Evolutionary conservation across 768 basidiomycete genomes (phyloP).

Genomic region (Boletus insuetus): DNA sequence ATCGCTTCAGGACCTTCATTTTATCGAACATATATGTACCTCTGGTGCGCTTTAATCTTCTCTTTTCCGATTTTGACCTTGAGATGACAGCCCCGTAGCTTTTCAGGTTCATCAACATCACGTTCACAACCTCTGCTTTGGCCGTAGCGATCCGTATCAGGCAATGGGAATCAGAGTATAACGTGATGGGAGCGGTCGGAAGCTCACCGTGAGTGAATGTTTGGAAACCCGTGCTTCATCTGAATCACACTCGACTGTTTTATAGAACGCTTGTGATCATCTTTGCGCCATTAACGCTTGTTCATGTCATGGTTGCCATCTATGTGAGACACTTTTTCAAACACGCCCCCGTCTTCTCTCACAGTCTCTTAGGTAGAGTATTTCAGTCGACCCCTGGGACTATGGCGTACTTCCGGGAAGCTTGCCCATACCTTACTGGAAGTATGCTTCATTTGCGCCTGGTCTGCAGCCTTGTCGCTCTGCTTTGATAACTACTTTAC

Average conservation of each 20-base stretch:
- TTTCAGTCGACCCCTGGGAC: conserved; percentile 86
- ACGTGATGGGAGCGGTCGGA: conserved; percentile 70
- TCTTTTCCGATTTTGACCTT: background rate
- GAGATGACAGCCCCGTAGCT: conserved; percentile 45
- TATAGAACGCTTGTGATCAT: conserved; percentile 77
- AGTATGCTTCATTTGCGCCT: conserved; percentile 89
- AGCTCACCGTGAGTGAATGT: conserved; percentile 67
- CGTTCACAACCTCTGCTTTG: conserved; percentile 76
- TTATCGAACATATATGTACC: conserved; percentile 77
- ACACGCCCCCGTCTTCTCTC: conserved; percentile 16
- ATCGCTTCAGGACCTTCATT: conserved; percentile 61
- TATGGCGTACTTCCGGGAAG: conserved; percentile 88
- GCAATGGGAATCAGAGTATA: conserved; percentile 45
- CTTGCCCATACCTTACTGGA: conserved; percentile 84
- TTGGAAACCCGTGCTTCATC: background rate
- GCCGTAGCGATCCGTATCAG: conserved; percentile 79
- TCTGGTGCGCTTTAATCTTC: conserved; percentile 46
- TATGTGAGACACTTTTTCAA: conserved; percentile 54
- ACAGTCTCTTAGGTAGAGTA: conserved; percentile 70
- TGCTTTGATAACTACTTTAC: conserved; percentile 93
- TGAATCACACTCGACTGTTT: background rate
- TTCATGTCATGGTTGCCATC: conserved; percentile 82
- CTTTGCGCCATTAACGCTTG: conserved; percentile 77
- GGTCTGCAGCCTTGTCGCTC: conserved; percentile 86
- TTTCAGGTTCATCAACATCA: conserved; percentile 81